Evolutionary conservation across 352 stramenopile genomes (phyloP).

Genomic region (Pythium phragmiticola): DNA sequence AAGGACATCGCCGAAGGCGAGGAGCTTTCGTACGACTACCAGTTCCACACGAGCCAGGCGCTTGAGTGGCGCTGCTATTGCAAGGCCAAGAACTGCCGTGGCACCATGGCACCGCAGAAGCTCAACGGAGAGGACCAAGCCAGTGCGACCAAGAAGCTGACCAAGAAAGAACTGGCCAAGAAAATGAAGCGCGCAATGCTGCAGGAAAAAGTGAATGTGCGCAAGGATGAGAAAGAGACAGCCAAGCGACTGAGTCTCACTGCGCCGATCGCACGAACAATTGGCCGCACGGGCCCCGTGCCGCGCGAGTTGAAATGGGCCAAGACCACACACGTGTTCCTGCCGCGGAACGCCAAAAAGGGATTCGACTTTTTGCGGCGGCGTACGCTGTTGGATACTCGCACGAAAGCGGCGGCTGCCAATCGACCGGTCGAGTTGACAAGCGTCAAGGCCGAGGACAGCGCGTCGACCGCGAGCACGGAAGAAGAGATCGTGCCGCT

Average conservation of each 20-base stretch:
- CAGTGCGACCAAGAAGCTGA: slow-evolving; percentile 55
- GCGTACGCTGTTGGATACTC: slow-evolving; percentile 51
- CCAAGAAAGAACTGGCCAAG: slow-evolving; percentile 78
- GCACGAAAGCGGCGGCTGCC: slow-evolving; percentile 14
- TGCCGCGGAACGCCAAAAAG: slow-evolving; percentile 51
- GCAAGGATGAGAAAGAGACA: slow-evolving; percentile 66
- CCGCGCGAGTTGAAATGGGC: slow-evolving; percentile 64
- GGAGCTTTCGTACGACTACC: slow-evolving; percentile 95
- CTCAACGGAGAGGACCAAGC: slow-evolving; percentile 39
- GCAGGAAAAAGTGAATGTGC: slow-evolving; percentile 63
- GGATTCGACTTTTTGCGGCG: slow-evolving; percentile 79
- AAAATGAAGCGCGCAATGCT: slow-evolving; percentile 65
- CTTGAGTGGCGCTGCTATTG: slow-evolving; percentile 89
- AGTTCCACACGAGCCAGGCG: slow-evolving; percentile 89
- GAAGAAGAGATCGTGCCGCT: slow-evolving; percentile 17
- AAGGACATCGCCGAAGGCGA: slow-evolving; percentile 87
- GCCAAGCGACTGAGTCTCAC: slow-evolving; percentile 63
- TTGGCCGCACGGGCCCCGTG: slow-evolving; percentile 55
- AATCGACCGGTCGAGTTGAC: slow-evolving; percentile 24
- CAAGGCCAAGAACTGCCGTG: slow-evolving; percentile 73
- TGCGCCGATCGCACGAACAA: slow-evolving; percentile 51
- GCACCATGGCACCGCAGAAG: slow-evolving; percentile 85
- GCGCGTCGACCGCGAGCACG: slow-evolving; percentile 24
- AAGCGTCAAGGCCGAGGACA: slow-evolving; percentile 23
- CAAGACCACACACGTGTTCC: slow-evolving; percentile 49